Base-by-base conservation (phyloP, 176 grass and related monocot genomes). In the Carex myosuroides region DNA sequence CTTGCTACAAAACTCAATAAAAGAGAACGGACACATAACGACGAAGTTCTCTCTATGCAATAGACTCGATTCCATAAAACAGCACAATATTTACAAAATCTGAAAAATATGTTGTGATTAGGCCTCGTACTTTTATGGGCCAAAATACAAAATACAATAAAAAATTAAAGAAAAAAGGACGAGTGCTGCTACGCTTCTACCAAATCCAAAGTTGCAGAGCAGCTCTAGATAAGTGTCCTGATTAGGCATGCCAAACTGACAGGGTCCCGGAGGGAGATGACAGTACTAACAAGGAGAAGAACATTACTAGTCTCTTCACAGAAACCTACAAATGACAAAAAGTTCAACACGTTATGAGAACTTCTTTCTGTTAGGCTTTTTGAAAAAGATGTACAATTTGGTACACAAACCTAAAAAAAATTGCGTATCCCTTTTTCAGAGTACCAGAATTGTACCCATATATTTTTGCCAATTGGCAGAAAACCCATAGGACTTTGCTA, bases 61-160 rank as follows among this genome's bases (percentile, higher is more conserved):
- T 66, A 83, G 62, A 83, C 61, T 83, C 81, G 62, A 79, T 64
- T 62, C 32, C 33, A 81, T 81, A 44, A 81, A 83, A 83, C 60
- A 83, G 11, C 81, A 83, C 81, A 52, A 83, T 83, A 83, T 83
- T 83, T 83, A 83, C 81, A 83, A 83, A 69, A 83, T 44, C 10
- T 80, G 60, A 24, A 81, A 81, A 63, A 81, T 42, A 30, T 52
- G 41, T 46, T 69, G 42, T 55, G 60, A 83, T 66, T 10, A 52
- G 76, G 81, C 81, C 81, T 54, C 48, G 37, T 83, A 83, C 81
- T 68, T 81, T 81, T 32, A 83, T 52, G 42, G 60, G 60, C 81
- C 81, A 52, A 67, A 52, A 67, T 66, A 68, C 81, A 68, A 69
- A 83, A 83, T 83, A 83, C 62, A 83, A 69, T 35, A 66, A 68